These are phyloP conservation scores for Arachis stenosperma DNA, from an alignment of 306 rosid genomes.

Conservation along the genomic window DNA sequence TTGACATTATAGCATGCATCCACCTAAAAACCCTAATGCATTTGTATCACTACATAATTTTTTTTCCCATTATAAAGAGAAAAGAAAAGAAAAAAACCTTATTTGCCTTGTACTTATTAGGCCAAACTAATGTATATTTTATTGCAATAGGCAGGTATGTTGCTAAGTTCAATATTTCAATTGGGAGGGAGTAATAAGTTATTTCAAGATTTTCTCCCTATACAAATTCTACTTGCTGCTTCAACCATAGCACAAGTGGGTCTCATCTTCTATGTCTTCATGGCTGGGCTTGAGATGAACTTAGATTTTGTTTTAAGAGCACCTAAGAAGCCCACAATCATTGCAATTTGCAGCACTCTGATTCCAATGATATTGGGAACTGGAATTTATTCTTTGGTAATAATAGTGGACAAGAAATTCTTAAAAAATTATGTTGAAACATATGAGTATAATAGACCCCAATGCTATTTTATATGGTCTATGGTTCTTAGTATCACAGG, in stretches of 20 bases:
- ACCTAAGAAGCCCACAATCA: slow-evolving; percentile 40
- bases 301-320: slow-evolving; percentile 32
- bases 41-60: no score
- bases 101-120: no score
- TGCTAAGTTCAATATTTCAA: slow-evolving; percentile 30
- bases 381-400: slow-evolving; percentile 17
- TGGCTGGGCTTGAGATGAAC: slow-evolving; percentile 53
- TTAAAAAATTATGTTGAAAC: no score
- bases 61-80: no score
- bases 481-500: slow-evolving; percentile 43
- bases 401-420: not conserved
- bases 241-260: slow-evolving; percentile 46
- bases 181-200: not conserved
- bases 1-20: no score
- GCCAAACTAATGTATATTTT: no score
- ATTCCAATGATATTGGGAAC: slow-evolving; percentile 46
- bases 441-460: not conserved
- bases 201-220: not conserved
- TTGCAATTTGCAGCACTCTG: slow-evolving; percentile 36
- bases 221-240: not conserved
- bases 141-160: not conserved
- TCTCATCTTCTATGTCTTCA: slow-evolving; percentile 40
- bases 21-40: no score
- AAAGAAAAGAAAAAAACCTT: no score
- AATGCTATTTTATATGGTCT: slow-evolving; percentile 43